Evolutionary conservation across 495 filamentous ascomycete genomes (phyloP).

Genomic region (Aspergillus sclerotioniger): DNA sequence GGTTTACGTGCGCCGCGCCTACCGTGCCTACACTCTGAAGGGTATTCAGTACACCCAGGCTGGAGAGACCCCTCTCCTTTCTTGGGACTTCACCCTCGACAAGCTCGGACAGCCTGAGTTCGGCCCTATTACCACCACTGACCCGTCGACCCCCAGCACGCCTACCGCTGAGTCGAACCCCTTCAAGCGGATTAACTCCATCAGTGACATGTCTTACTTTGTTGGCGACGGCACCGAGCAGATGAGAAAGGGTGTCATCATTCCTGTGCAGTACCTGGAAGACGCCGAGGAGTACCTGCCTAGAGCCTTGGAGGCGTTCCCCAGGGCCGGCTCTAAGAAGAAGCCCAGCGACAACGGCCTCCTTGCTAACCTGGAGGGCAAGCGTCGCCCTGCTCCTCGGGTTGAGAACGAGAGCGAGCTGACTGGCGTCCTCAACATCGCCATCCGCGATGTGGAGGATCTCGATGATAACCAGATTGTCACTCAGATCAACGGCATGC

Average conservation of each 20-base stretch:
- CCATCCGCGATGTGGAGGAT: conserved; percentile 85
- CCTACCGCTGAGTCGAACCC: conserved; percentile 61
- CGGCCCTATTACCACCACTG: conserved; percentile 69
- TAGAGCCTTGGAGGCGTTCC: conserved; percentile 81
- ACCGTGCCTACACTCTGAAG: conserved; percentile 91
- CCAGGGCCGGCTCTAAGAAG: conserved; percentile 49
- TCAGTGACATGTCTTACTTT: conserved; percentile 93
- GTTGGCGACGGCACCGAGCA: conserved; percentile 67
- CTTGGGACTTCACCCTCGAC: conserved; percentile 93
- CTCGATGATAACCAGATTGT: conserved; percentile 81
- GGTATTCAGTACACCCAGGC: conserved; percentile 81
- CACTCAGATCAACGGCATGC: conserved; percentile 65
- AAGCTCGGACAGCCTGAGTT: conserved; percentile 90
- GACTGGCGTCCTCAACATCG: conserved; percentile 87
- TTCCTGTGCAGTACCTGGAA: conserved; percentile 89
- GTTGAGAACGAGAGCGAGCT: conserved; percentile 68
- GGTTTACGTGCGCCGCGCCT: conserved; percentile 93
- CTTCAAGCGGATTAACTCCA: conserved; percentile 83
- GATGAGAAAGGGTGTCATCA: conserved; percentile 87
- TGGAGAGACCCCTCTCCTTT: conserved; percentile 74
- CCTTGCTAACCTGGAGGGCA: conserved; percentile 70
- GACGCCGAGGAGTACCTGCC: conserved; percentile 83
- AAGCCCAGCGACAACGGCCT: conserved; percentile 47
- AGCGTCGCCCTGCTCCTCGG: conserved; percentile 58
- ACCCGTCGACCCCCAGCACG: conserved; percentile 83